Conservation (phyloP, 1,284 basidiomycete genomes). For the Ceratobasidium theobromae region DNA sequence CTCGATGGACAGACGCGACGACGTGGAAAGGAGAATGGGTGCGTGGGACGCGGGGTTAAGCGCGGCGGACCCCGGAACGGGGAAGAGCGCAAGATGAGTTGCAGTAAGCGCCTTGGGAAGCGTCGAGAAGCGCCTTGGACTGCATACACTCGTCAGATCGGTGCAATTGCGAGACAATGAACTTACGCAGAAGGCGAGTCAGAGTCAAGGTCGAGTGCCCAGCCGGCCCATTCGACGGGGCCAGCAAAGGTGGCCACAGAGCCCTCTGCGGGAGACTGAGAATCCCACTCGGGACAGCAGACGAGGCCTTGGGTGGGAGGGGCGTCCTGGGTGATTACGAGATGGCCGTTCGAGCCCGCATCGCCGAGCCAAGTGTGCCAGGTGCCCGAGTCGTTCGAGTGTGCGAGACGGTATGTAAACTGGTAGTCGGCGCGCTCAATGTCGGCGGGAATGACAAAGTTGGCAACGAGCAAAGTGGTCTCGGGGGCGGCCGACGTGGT, state of each 20-base stretch:
- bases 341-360: conserved; percentile 20
- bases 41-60: conserved; percentile 17
- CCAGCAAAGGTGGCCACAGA: conserved; percentile 4
- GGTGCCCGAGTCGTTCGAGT: conserved; percentile 18
- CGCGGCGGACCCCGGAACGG: conserved; percentile 6
- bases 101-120: conserved; percentile 13
- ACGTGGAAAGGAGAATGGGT: conserved; percentile 5
- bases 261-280: conserved; percentile 5
- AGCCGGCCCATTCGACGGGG: conserved; percentile 20
- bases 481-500: conserved; percentile 24
- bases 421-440: conserved; percentile 14
- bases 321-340: conserved; percentile 7
- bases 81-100: conserved; percentile 24
- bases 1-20: conserved; percentile 2
- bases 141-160: conserved; percentile 9
- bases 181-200: conserved; percentile 13
- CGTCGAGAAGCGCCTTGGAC: conserved; percentile 15
- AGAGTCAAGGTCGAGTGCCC: conserved; percentile 23
- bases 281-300: background rate
- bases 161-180: background rate
- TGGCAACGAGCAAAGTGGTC: conserved; percentile 23
- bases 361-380: conserved; percentile 27
- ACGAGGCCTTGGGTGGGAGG: conserved; percentile 22
- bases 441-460: conserved; percentile 7
- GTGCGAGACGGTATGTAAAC: conserved; percentile 21